Percentiles rank a stretch among this genome's conserved stretches.
Conservation (phyloP, 2,329 filamentous ascomycete genomes). For the Cytospora leucostoma region DNA sequence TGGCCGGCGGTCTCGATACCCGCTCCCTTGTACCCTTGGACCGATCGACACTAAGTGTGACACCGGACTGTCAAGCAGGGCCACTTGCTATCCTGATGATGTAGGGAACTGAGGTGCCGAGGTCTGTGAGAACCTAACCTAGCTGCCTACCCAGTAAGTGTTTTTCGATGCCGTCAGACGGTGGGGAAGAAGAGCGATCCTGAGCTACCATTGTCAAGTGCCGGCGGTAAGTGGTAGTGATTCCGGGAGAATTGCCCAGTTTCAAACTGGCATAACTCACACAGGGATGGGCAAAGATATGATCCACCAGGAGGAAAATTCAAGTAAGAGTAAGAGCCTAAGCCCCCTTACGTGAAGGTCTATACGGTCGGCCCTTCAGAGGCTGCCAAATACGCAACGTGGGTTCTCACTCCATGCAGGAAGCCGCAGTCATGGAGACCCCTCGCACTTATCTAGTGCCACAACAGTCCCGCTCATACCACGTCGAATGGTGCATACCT, state of each 20-base stretch:
- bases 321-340: neutral
- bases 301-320: neutral
- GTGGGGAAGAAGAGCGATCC: neutral
- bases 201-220: neutral
- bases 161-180: neutral
- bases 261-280: neutral
- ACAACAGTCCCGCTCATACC: neutral
- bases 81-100: neutral
- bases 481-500: neutral
- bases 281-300: constrained; percentile 6
- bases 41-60: neutral
- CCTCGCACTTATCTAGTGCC: constrained; percentile 10
- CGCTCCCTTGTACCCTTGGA: neutral
- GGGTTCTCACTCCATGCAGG: constrained; percentile 7
- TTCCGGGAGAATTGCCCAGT: neutral
- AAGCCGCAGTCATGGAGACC: constrained; percentile 5
- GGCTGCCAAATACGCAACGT: constrained; percentile 9
- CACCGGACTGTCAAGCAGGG: neutral
- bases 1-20: neutral
- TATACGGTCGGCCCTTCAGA: constrained; percentile 6
- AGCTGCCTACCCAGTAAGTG: neutral
- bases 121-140: neutral
- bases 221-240: neutral
- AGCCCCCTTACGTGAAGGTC: constrained; percentile 6
- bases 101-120: neutral